Evolutionary conservation across 192 early-diverging fungal species (phyloP), one percentile per base, ranked within the genome.

Genomic region (Backusella macrospora): DNA sequence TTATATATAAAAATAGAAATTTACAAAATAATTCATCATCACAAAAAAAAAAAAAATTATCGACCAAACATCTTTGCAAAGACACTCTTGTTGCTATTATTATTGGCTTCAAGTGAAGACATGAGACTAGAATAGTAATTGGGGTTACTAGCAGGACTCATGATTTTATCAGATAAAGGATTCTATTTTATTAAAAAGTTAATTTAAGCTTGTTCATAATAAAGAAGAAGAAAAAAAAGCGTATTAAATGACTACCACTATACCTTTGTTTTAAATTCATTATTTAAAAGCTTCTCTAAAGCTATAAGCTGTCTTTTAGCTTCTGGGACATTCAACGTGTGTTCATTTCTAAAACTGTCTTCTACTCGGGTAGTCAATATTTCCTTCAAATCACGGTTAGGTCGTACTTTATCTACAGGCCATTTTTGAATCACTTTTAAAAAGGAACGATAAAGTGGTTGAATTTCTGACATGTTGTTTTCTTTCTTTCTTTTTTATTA

Each of bases 381-480:
- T 12, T 82, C 81, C 73, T 89, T 92, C 83, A 91, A 85, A 73
- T 90, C 87, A 65, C 90, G 87, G 23, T 85, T 89, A 23, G 92
- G 92, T 14, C 92, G 84, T 44, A 93, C 85, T 74, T 85, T 81
- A 74, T 93, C 92, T 8, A 80, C 79, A 6, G 92, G 92, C 90
- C 92, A 93, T 18, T 80, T 73, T 21, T 82, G 67, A 47, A 90
- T 82, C 12, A 88, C 75, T 14, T 86, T 86, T 55, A 89, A 77
- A 66, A 89, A 93, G 4, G 86, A 73, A 43, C 82, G 77, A 75
- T 91, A 86, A 52, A 93, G 81, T 37, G 73, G 43, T 48, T 79
- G 78, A 18, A 71, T 37, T 68, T 79, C 73, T 9, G 49, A 52
- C 43, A 65, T 65, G 12, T 52, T 52, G 21, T 4, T 18, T 18